These are phyloP conservation scores for Lyophyllum decastes DNA, from an alignment of 768 basidiomycete species.

Conservation along the genomic window DNA sequence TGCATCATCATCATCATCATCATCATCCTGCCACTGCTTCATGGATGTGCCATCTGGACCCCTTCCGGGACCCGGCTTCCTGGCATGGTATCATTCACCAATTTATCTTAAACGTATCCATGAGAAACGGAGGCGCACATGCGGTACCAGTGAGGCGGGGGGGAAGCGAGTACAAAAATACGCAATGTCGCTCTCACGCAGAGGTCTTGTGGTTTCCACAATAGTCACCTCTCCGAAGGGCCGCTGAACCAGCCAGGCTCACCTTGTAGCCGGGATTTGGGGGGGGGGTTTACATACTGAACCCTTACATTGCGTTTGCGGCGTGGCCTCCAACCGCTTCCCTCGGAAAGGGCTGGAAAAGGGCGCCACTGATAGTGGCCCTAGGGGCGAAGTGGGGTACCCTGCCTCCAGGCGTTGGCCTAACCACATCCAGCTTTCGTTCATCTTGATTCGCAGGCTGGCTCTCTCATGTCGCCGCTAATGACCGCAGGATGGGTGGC, in stretches of 20 bases:
- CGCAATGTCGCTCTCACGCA: slow-evolving; percentile 4
- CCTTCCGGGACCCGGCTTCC: background rate
- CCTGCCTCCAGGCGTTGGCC: background rate
- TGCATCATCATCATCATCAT: too few species aligned
- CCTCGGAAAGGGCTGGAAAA: slow-evolving; percentile 10
- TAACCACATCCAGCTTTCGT: background rate
- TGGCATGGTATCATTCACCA: background rate
- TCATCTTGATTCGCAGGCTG: background rate
- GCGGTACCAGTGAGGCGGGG: background rate
- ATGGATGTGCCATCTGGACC: slow-evolving; percentile 1
- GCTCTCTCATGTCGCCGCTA: slow-evolving; percentile 2
- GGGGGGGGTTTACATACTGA: too few species aligned
- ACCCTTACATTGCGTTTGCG: background rate
- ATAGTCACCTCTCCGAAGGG: background rate
- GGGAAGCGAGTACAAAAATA: background rate
- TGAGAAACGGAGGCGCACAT: too few species aligned
- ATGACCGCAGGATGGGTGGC: slow-evolving; percentile 5
- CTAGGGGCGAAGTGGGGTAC: background rate
- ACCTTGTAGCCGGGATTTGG: too few species aligned
- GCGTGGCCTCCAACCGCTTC: slow-evolving; percentile 4
- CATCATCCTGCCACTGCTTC: background rate
- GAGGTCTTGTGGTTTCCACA: slow-evolving; percentile 7
- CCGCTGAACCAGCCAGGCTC: background rate
- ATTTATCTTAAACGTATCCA: background rate
- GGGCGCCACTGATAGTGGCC: slow-evolving; percentile 1